Conservation (phyloP, 2,329 filamentous ascomycete genomes). For the Ceratocystis cubensis region DNA sequence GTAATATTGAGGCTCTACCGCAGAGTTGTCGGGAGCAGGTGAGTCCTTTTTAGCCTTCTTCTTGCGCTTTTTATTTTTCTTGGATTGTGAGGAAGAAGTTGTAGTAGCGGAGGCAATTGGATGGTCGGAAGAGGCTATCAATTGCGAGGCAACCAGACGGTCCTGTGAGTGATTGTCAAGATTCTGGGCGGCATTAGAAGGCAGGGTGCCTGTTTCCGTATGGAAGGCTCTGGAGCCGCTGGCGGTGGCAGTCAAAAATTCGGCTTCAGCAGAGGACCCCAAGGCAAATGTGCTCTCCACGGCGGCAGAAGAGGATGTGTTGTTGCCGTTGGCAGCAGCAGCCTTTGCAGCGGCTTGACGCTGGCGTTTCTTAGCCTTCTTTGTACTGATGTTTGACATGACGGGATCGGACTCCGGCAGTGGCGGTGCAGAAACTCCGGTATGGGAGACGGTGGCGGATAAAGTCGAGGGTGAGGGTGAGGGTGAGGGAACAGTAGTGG, state of each 20-base stretch:
- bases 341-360: conserved; percentile 44
- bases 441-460: conserved; percentile 27
- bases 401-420: conserved; percentile 17
- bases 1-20: not conserved
- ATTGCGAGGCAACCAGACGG: not conserved
- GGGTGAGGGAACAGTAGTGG: not conserved
- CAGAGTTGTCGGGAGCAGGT: not conserved
- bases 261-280: not conserved
- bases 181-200: conserved; percentile 24
- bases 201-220: not conserved
- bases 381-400: conserved; percentile 57
- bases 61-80: conserved; percentile 60
- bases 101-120: conserved; percentile 16
- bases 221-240: not conserved
- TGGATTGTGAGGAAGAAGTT: conserved; percentile 31
- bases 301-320: not conserved
- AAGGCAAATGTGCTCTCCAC: not conserved
- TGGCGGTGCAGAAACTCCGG: conserved; percentile 23
- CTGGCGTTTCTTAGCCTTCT: conserved; percentile 78
- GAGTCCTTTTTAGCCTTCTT: conserved; percentile 37
- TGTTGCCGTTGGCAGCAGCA: conserved; percentile 15
- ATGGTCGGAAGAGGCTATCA: conserved; percentile 20
- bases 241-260: not conserved
- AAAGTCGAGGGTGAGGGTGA: conserved; percentile 30
- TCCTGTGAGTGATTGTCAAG: conserved; percentile 30